Percentiles rank a stretch among this genome's conserved stretches.
These are phyloP conservation scores for Cryptococcus sp. DNA, from an alignment of 1,284 basidiomycete genomes.

Conservation along the genomic window DNA sequence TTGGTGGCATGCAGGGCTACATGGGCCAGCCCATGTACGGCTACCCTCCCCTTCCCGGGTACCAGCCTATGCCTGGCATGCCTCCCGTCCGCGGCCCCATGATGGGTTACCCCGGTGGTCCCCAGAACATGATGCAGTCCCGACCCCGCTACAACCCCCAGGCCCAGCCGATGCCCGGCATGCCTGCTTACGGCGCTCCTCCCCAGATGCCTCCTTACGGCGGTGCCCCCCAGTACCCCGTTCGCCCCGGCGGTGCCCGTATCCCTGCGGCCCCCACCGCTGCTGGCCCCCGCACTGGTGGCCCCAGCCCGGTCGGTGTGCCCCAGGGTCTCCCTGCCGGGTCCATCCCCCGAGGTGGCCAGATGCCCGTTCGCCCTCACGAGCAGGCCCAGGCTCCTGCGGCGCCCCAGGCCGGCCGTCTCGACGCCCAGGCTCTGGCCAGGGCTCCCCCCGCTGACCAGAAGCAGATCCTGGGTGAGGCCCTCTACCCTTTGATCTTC, in stretches of 20 bases:
- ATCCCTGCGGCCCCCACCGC: slow-evolving; percentile 53
- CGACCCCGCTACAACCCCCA: slow-evolving; percentile 77
- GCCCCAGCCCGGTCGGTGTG: slow-evolving; percentile 49
- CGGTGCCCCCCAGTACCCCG: slow-evolving; percentile 42
- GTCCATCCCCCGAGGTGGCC: slow-evolving; percentile 47
- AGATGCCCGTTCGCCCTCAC: slow-evolving; percentile 50
- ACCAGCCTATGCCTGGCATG: slow-evolving; percentile 45
- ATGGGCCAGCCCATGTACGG: slow-evolving; percentile 81
- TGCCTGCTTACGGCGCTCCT: slow-evolving; percentile 57
- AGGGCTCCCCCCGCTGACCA: slow-evolving; percentile 78
- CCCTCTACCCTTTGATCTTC: slow-evolving; percentile 83
- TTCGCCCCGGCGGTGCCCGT: slow-evolving; percentile 36
- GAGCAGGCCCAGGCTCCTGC: slow-evolving; percentile 32
- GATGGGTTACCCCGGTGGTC: slow-evolving; percentile 64
- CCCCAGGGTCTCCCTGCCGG: slow-evolving; percentile 50
- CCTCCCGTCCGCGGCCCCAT: slow-evolving; percentile 62
- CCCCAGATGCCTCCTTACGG: slow-evolving; percentile 59
- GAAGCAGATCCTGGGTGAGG: slow-evolving; percentile 95
- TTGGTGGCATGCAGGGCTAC: slow-evolving; percentile 67
- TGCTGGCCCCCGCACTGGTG: slow-evolving; percentile 47
- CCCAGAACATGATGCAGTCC: slow-evolving; percentile 60
- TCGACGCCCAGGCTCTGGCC: slow-evolving; percentile 60
- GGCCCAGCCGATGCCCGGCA: slow-evolving; percentile 55
- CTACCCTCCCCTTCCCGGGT: slow-evolving; percentile 72
- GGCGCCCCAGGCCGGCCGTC: slow-evolving; percentile 29